Conservation (phyloP, 768 basidiomycete species). For the Naganishia friedmannii region DNA sequence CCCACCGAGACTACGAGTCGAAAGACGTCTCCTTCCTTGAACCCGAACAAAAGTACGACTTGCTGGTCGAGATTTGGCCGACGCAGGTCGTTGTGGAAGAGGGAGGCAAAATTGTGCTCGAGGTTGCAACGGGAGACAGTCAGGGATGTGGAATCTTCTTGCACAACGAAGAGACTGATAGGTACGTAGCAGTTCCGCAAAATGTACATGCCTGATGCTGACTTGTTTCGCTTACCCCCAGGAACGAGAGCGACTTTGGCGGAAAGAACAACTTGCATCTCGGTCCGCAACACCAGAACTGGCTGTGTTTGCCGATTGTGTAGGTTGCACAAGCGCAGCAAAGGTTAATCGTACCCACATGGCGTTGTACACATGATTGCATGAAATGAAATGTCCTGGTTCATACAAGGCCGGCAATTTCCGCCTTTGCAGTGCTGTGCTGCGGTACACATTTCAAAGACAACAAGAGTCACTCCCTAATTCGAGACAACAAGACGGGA, state of each 20-base stretch:
- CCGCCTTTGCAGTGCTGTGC: neutral
- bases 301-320: constrained; percentile 36
- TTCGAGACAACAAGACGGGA: no score
- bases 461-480: no score
- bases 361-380: neutral
- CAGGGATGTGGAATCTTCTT: constrained; percentile 35
- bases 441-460: no score
- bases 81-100: constrained; percentile 36
- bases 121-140: constrained; percentile 33
- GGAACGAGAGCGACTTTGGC: constrained; percentile 30
- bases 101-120: constrained; percentile 35
- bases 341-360: neutral
- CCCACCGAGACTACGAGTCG: constrained; percentile 37
- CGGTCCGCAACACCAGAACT: constrained; percentile 33
- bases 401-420: neutral
- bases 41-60: constrained; percentile 30
- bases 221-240: neutral
- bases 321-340: neutral
- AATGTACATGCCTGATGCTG: neutral
- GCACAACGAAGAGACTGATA: constrained; percentile 31
- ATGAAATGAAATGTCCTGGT: neutral
- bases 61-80: constrained; percentile 45
- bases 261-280: constrained; percentile 35
- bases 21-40: constrained; percentile 36
- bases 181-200: constrained; percentile 17